Evolutionary conservation across 2,329 filamentous ascomycete genomes (phyloP).

Genomic region (Pseudocercospora fijiensis): DNA sequence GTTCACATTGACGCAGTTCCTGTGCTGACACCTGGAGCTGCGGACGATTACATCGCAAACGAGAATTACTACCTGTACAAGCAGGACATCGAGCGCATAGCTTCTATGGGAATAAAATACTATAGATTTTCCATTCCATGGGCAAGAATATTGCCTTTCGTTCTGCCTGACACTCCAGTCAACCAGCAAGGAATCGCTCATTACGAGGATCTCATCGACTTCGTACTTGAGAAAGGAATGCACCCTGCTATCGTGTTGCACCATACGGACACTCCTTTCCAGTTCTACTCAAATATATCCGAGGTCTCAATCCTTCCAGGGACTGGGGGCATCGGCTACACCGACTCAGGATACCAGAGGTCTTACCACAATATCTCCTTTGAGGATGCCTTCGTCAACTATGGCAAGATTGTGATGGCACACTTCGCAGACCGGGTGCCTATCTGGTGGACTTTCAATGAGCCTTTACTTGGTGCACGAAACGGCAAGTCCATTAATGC

Average conservation of each 20-base stretch:
- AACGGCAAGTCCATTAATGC: conserved; percentile 16
- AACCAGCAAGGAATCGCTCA: conserved; percentile 50
- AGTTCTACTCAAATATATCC: conserved; percentile 14
- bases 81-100: conserved; percentile 40
- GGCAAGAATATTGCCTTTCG: conserved; percentile 52
- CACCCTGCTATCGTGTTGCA: conserved; percentile 48
- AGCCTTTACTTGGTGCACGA: conserved; percentile 33
- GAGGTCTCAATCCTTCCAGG: neutral
- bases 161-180: conserved; percentile 41
- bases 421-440: conserved; percentile 42
- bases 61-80: conserved; percentile 53
- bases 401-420: conserved; percentile 41
- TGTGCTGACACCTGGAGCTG: neutral
- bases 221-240: conserved; percentile 43
- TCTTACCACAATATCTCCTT: conserved; percentile 10
- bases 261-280: conserved; percentile 43
- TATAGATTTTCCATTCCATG: conserved; percentile 50
- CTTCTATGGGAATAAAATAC: conserved; percentile 39
- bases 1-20: conserved; percentile 19
- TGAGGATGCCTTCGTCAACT: conserved; percentile 41
- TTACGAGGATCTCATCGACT: conserved; percentile 50
- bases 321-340: conserved; percentile 18
- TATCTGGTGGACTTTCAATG: conserved; percentile 42
- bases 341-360: neutral
- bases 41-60: conserved; percentile 40